Conservation (phyloP, 805 yeast genomes). For the Pichia heedii region DNA sequence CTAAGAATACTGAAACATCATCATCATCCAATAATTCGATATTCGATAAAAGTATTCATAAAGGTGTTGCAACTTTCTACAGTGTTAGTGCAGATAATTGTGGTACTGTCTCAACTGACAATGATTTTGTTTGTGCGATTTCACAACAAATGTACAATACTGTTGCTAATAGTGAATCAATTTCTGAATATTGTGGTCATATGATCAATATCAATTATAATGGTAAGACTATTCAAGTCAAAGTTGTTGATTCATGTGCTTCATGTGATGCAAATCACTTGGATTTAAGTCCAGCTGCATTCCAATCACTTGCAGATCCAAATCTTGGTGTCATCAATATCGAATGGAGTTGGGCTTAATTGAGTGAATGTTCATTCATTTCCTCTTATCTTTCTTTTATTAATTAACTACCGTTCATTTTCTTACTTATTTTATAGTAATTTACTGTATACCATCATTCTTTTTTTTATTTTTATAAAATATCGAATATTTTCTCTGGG, state of each 20-base stretch:
- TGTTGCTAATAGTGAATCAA: constrained; percentile 16
- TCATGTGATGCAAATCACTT: constrained; percentile 39
- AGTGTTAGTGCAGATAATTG: constrained; percentile 41
- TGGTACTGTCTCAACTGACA: constrained; percentile 33
- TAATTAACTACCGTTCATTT: background rate
- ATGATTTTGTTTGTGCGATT: constrained; percentile 42
- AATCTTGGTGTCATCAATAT: constrained; percentile 38
- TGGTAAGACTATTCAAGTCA: constrained; percentile 43
- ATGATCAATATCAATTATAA: constrained; percentile 36
- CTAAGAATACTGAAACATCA: constrained; percentile 5
- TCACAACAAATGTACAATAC: constrained; percentile 33
- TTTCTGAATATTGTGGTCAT: constrained; percentile 40
- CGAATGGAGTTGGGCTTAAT: constrained; percentile 28
- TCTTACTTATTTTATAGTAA: background rate
- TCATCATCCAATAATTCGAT: constrained; percentile 7
- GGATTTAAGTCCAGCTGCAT: constrained; percentile 49
- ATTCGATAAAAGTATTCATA: constrained; percentile 7
- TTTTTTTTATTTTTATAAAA: too few relatives aligned
- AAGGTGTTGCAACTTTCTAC: constrained; percentile 45
- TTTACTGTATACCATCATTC: too few relatives aligned
- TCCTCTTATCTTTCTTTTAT: background rate
- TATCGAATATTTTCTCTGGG: too few relatives aligned
- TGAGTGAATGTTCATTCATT: background rate
- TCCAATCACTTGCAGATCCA: constrained; percentile 35
- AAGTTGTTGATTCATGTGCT: constrained; percentile 46